Conservation (phyloP, 345 rosid species). For the Sonneratia caseolaris region DNA sequence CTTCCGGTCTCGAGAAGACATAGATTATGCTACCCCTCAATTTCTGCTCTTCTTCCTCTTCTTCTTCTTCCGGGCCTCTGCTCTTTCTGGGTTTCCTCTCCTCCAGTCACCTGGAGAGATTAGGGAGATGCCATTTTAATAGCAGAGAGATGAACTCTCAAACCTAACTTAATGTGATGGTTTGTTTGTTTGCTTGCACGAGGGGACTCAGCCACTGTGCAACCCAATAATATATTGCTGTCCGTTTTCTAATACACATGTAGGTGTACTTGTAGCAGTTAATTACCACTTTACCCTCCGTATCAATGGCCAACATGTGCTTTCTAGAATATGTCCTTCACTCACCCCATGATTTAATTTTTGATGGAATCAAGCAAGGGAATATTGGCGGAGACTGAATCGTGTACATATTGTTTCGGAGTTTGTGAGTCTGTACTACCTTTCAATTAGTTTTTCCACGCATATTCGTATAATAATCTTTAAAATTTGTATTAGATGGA, state of each 20-base stretch:
- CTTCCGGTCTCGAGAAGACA: constrained; percentile 30
- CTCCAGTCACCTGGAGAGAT: constrained; percentile 2
- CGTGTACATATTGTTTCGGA: too few species aligned
- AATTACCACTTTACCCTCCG: background rate
- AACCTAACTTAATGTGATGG: constrained; percentile 12
- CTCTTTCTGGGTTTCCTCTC: background rate
- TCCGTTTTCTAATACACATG: background rate
- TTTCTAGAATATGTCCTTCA: too few species aligned
- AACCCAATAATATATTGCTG: background rate
- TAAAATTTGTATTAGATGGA: too few species aligned
- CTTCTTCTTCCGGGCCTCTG: background rate
- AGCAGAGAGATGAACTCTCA: constrained; percentile 7
- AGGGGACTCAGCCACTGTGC: constrained; percentile 6
- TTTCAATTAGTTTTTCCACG: too few species aligned
- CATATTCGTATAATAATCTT: too few species aligned
- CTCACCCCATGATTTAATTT: too few species aligned
- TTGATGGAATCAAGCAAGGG: too few species aligned
- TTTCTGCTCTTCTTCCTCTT: background rate
- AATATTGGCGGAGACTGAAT: too few species aligned
- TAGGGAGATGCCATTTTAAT: background rate
- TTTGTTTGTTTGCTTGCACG: constrained; percentile 12
- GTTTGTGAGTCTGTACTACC: too few species aligned
- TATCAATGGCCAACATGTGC: background rate
- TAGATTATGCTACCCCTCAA: constrained; percentile 4
- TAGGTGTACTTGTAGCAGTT: background rate